Percentiles rank a stretch among this genome's conserved stretches.
Evolutionary conservation across 345 rosid species (phyloP).

Genomic region (Raphanus sativus): DNA sequence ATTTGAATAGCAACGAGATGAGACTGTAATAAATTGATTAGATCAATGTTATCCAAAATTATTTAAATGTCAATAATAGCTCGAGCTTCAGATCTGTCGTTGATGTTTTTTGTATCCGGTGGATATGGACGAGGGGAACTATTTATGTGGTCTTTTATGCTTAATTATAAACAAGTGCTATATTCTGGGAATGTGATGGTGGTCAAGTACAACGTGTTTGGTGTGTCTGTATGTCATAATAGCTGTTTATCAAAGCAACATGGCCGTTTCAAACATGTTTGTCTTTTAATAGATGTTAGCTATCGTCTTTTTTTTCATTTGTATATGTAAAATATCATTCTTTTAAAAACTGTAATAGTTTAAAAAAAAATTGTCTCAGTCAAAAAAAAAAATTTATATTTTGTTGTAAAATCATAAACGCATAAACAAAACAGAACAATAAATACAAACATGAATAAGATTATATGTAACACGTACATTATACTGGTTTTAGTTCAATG

Average conservation of each 20-base stretch:
- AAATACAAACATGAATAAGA: neutral
- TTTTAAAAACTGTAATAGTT: neutral
- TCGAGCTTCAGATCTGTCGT: slow-evolving; percentile 17
- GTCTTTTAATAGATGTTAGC: slow-evolving; percentile 2
- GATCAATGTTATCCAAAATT: slow-evolving; percentile 24
- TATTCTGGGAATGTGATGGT: neutral
- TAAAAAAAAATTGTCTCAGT: no score
- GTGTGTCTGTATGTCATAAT: slow-evolving; percentile 32
- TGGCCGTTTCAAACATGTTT: slow-evolving; percentile 22
- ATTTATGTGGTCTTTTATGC: neutral
- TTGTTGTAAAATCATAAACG: neutral
- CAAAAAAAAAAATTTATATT: neutral
- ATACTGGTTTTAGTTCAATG: neutral
- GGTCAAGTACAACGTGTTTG: slow-evolving; percentile 29
- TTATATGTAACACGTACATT: neutral
- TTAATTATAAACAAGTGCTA: neutral
- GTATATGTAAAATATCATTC: neutral
- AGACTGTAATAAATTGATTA: slow-evolving; percentile 9
- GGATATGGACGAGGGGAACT: neutral
- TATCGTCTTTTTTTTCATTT: neutral
- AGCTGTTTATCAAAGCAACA: slow-evolving; percentile 4
- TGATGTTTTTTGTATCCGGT: neutral
- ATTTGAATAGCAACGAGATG: slow-evolving; percentile 11
- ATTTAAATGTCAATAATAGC: neutral
- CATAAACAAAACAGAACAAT: neutral